Evolutionary conservation across 768 basidiomycete species (phyloP).

Genomic region (Gymnopilus junonius): DNA sequence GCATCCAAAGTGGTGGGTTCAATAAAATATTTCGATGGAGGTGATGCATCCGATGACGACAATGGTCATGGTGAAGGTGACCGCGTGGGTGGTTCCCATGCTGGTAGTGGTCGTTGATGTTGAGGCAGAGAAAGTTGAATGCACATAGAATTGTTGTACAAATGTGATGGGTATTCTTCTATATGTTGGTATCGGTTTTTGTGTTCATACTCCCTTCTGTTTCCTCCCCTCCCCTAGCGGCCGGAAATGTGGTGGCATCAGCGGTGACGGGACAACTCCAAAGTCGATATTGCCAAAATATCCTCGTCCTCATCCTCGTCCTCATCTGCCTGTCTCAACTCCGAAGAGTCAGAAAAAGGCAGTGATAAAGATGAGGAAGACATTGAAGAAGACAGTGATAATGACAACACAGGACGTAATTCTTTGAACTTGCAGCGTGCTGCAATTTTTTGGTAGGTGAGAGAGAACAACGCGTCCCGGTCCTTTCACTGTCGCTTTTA

Average conservation of each 20-base stretch:
- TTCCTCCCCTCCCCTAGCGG: neutral
- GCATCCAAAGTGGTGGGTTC: too few species aligned
- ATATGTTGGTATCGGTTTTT: too few species aligned
- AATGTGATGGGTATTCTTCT: conserved; percentile 20
- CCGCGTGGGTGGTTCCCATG: neutral
- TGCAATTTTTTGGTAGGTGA: too few species aligned
- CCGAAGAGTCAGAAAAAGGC: neutral
- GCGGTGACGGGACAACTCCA: neutral
- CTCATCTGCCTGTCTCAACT: neutral
- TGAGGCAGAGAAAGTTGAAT: neutral
- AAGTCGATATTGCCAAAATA: neutral
- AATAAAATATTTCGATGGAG: neutral
- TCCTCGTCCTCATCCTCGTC: neutral
- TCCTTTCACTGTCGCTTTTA: too few species aligned
- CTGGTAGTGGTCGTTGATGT: neutral
- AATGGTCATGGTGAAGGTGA: neutral
- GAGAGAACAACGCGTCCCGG: too few species aligned
- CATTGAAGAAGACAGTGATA: conserved; percentile 14
- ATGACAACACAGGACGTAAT: neutral
- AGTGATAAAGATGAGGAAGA: too few species aligned
- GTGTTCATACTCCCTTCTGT: neutral
- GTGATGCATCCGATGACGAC: neutral
- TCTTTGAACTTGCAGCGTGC: too few species aligned
- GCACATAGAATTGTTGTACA: conserved; percentile 5
- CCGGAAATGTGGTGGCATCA: neutral